Conservation (phyloP, 306 rosid species). For the Inga leiocalycina region DNA sequence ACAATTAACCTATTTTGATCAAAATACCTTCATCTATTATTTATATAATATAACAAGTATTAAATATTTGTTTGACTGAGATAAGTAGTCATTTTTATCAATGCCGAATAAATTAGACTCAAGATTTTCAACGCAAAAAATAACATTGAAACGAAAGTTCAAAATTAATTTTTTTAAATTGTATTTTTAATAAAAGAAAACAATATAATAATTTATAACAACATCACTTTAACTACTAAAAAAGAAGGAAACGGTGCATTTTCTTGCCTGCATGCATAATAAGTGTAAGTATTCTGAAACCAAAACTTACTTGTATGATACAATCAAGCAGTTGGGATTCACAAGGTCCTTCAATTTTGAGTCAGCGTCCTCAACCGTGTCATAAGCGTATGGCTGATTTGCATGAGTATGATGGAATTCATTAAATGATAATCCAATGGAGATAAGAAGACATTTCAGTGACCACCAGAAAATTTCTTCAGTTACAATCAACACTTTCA, state of each 20-base stretch:
- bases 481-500: constrained; percentile 59
- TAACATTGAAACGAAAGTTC: neutral
- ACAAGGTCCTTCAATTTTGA: constrained; percentile 38
- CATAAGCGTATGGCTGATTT: constrained; percentile 27
- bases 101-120: neutral
- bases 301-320: constrained; percentile 53
- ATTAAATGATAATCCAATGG: constrained; percentile 51
- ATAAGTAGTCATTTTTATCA: neutral
- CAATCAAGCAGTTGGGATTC: constrained; percentile 53
- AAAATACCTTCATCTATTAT: neutral
- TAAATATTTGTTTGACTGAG: neutral
- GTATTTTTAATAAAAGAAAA: neutral
- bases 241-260: neutral
- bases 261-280: constrained; percentile 17
- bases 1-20: neutral
- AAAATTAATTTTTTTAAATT: neutral
- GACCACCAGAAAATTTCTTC: constrained; percentile 61
- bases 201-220: neutral
- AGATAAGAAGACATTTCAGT: constrained; percentile 50
- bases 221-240: neutral
- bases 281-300: constrained; percentile 27
- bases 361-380: constrained; percentile 19
- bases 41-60: neutral
- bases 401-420: constrained; percentile 36
- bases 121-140: neutral